Conservation (phyloP, 2,329 filamentous ascomycete species). For the Aspergillus neoniger region DNA sequence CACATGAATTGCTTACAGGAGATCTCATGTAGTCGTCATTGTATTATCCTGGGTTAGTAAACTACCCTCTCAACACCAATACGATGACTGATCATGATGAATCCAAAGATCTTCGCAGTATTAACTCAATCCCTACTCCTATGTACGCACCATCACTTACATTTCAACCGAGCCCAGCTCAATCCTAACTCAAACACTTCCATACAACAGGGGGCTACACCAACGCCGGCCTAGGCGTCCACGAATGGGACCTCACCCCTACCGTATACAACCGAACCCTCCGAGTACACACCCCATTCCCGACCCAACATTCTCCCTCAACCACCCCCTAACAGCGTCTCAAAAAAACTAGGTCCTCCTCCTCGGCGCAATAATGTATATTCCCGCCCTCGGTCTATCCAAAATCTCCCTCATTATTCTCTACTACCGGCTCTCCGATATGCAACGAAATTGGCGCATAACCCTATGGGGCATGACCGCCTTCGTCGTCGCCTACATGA, state of each 20-base stretch:
- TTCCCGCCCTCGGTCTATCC: constrained; percentile 5
- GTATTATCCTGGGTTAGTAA: neutral
- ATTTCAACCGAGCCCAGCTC: neutral
- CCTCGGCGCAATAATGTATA: constrained; percentile 1
- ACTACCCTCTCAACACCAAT: neutral
- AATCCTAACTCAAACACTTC: neutral
- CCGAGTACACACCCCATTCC: neutral
- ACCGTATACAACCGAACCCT: neutral
- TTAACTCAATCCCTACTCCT: neutral
- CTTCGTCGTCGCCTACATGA: constrained; percentile 1
- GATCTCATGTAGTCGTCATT: neutral
- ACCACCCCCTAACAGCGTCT: neutral
- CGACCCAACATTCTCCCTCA: no score
- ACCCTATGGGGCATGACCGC: neutral
- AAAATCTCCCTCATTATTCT: constrained; percentile 7
- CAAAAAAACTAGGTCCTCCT: neutral
- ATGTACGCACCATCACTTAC: neutral
- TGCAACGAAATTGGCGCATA: constrained; percentile 1
- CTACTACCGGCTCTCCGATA: constrained; percentile 9
- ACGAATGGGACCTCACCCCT: neutral
- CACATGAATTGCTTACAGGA: neutral
- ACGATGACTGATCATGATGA: neutral
- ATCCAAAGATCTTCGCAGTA: neutral
- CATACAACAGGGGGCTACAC: neutral
- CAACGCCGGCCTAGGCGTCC: neutral